Percentiles rank a stretch among this genome's conserved stretches.
Evolutionary conservation across 1,139 yeast species (phyloP).

Genomic region (Debaryomyces nepalensis): DNA sequence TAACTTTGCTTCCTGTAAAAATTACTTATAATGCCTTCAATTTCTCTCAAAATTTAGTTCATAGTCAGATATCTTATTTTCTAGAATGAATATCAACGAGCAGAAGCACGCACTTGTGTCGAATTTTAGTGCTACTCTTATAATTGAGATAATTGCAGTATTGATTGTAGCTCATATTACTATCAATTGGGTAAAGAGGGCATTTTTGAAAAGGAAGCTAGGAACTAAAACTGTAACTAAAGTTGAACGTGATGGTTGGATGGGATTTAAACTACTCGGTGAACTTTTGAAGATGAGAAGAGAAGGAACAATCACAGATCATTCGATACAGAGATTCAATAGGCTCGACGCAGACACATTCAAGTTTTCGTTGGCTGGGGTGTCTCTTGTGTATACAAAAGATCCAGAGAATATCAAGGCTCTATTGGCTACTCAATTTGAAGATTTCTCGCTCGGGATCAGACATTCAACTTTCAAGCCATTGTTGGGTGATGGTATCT

Average conservation of each 20-base stretch:
- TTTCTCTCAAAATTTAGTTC: too few relatives aligned
- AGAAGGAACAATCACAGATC: conserved; percentile 32
- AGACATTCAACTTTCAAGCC: conserved; percentile 50
- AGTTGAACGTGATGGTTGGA: conserved; percentile 21
- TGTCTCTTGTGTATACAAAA: conserved; percentile 29
- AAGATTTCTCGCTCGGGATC: conserved; percentile 55
- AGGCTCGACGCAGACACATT: conserved; percentile 14
- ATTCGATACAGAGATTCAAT: conserved; percentile 21
- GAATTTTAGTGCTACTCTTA: too few relatives aligned
- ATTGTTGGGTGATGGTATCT: conserved; percentile 60
- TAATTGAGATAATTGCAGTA: too few relatives aligned
- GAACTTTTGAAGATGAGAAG: conserved; percentile 22
- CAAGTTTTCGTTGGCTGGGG: conserved; percentile 24
- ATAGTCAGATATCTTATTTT: too few relatives aligned
- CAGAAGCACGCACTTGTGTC: too few relatives aligned
- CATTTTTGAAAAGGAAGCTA: too few relatives aligned
- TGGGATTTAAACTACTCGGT: conserved; percentile 30
- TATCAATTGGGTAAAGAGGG: too few relatives aligned
- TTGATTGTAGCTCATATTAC: too few relatives aligned
- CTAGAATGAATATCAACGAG: too few relatives aligned
- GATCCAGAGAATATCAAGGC: conserved; percentile 50
- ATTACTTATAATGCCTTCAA: too few relatives aligned
- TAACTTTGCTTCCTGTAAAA: too few relatives aligned
- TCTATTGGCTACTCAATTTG: conserved; percentile 48
- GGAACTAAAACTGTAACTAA: too few relatives aligned